phyloP scores from a whole-genome alignment of 2,329 filamentous ascomycete genomes.

The Colletotrichum spaethianum region DNA sequence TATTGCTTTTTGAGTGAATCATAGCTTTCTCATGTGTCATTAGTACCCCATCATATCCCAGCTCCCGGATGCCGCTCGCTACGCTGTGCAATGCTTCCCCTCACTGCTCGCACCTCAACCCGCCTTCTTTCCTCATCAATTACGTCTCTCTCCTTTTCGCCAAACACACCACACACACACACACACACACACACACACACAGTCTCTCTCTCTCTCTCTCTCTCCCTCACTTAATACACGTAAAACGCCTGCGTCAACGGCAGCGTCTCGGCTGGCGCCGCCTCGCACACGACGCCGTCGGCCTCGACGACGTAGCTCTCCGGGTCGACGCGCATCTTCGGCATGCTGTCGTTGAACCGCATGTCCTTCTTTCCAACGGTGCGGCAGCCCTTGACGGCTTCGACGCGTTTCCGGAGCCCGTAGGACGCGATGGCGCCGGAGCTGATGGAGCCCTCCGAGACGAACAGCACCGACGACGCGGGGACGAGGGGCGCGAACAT shows the following conservation, averaged over 20 bases:
- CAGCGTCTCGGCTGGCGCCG: slow-evolving; percentile 78
- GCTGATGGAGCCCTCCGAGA: slow-evolving; percentile 79
- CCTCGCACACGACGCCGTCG: slow-evolving; percentile 80
- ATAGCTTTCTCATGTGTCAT: slow-evolving; percentile 29
- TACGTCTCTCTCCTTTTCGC: background rate
- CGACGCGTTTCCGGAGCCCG: slow-evolving; percentile 82
- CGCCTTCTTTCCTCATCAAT: background rate
- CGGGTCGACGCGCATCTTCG: slow-evolving; percentile 91
- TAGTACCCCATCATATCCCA: background rate
- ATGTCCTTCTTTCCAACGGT: slow-evolving; percentile 86
- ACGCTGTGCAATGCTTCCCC: slow-evolving; percentile 7
- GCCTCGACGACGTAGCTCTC: slow-evolving; percentile 92
- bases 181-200: no score
- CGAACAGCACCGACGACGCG: slow-evolving; percentile 83
- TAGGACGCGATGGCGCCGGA: slow-evolving; percentile 79
- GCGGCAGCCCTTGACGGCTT: slow-evolving; percentile 83
- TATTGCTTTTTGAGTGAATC: slow-evolving; percentile 25
- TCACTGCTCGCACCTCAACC: slow-evolving; percentile 1
- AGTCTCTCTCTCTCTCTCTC: background rate
- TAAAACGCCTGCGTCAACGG: slow-evolving; percentile 85
- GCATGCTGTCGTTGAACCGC: slow-evolving; percentile 88
- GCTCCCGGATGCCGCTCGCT: background rate
- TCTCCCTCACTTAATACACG: slow-evolving; percentile 70
- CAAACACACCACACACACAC: slow-evolving; percentile 45
- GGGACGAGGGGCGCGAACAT: slow-evolving; percentile 88